These are phyloP conservation scores for Delonix regia DNA, from an alignment of 306 rosid genomes.

Conservation along the genomic window DNA sequence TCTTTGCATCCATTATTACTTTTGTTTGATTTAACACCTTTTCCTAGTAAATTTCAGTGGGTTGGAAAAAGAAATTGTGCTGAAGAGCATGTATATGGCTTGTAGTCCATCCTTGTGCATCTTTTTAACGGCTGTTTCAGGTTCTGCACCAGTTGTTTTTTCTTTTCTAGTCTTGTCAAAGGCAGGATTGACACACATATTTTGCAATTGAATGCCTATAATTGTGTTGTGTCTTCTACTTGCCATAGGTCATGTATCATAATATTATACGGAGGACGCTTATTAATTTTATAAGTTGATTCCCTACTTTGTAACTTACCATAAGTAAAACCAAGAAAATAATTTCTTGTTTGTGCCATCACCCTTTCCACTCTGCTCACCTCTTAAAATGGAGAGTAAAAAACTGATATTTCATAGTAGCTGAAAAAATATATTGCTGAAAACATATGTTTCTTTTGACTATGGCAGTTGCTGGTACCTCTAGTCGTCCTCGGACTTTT, in stretches of 20 bases:
- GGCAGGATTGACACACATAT: neutral
- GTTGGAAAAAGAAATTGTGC: constrained; percentile 1
- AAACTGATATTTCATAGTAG: constrained; percentile 21
- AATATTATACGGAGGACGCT: constrained; percentile 1
- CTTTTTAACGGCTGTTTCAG: constrained; percentile 8
- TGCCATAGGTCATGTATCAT: neutral
- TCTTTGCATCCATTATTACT: neutral
- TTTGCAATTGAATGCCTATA: neutral
- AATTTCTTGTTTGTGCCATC: neutral
- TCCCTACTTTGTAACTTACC: constrained; percentile 10
- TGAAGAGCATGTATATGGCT: neutral
- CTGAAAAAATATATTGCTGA: neutral
- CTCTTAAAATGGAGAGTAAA: constrained; percentile 4
- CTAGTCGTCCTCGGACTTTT: constrained; percentile 76
- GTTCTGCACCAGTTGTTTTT: neutral
- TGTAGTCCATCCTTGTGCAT: constrained; percentile 12
- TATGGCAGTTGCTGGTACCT: constrained; percentile 84
- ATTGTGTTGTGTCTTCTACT: constrained; percentile 1
- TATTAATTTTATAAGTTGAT: neutral
- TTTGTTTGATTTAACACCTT: neutral
- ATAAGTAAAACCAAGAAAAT: neutral
- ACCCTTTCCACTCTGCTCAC: neutral
- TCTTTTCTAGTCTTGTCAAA: constrained; percentile 10
- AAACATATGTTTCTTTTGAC: constrained; percentile 40
- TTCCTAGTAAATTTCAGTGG: neutral